Base-by-base conservation (phyloP, 495 filamentous ascomycete species). In the Talaromyces proteolyticus region DNA sequence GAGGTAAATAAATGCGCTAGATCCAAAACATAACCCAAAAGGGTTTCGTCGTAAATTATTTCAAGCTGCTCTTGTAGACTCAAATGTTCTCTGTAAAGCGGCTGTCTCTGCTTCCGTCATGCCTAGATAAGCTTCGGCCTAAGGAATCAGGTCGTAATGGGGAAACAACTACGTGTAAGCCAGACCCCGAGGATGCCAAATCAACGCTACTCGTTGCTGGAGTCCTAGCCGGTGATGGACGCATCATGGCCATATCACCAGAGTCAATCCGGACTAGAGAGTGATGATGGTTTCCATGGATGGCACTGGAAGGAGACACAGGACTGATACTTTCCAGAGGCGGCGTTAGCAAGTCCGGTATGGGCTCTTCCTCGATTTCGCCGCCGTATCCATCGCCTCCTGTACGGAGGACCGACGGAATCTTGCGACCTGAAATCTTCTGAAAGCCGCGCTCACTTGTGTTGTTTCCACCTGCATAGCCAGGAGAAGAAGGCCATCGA, bases 351-450 rank as follows among this genome's bases (percentile, higher is more conserved):
- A 47, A 34, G 14, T 41, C 47, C 24, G 47, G 37, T 3, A 49
- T 61, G 2, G 55, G 49, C 42, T 67, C 64, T 22, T 53, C 62
- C 38, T 58, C 62, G 3, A 67, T 37, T 6, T 64, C 61, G 46
- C 80, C 85, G 51, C 78, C 78, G 57, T 82, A 89, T 3, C 85
- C 86, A 61, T 89, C 82, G 17, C 85, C 84, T 40, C 86, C 84
- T 26, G 77, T 77, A 34, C 79, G 74, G 26, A 89, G 66, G 4
- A 89, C 86, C 14, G 87, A 81, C 4, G 78, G 74, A n/a, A 91
- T 67, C 55, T 89, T 89, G 47, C 80, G 74, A 26, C 87, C 87
- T 5, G 86, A 85, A 4, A 91, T 69, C 53, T 77, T 78, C 52
- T 81, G 75, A 53, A 81, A 81, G 2, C 78, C 77, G 12, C 73